Conservation (phyloP, 768 basidiomycete genomes). For the Tylopilus rubrobrunneus region DNA sequence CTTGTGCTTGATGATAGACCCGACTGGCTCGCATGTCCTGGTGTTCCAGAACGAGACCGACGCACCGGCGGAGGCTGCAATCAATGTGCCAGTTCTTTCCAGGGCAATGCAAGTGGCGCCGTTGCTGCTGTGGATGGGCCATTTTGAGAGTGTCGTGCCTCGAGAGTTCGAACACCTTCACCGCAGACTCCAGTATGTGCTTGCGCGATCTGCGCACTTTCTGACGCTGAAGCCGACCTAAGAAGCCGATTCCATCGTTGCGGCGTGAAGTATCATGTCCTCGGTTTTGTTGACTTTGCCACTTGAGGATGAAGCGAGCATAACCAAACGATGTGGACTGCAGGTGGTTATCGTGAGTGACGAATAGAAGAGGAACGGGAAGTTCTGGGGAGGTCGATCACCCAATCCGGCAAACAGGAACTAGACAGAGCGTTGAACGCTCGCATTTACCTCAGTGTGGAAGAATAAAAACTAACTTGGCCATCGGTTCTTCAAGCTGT, state of each 20-base stretch:
- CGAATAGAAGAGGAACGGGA: conserved; percentile 98
- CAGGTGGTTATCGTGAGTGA: conserved; percentile 94
- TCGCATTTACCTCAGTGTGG: not conserved
- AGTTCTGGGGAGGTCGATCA: conserved; percentile 93
- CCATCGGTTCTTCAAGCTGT: conserved; percentile 97
- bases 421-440: conserved; percentile 37
- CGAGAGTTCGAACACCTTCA: conserved; percentile 82
- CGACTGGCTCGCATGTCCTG: no score
- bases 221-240: conserved; percentile 89
- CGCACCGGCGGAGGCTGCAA: no score
- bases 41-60: no score
- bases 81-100: no score
- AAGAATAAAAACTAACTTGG: conserved; percentile 60
- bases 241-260: conserved; percentile 88
- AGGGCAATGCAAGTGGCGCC: no score
- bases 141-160: no score
- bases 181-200: conserved; percentile 91
- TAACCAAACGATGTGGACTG: conserved; percentile 98
- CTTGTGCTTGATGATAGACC: no score
- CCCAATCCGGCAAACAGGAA: conserved; percentile 97
- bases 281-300: conserved; percentile 84
- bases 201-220: conserved; percentile 96
- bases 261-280: conserved; percentile 76
- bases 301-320: conserved; percentile 90
- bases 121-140: no score